phyloP scores from a whole-genome alignment of 2,329 filamentous ascomycete genomes.

The Orbilia quercus region DNA sequence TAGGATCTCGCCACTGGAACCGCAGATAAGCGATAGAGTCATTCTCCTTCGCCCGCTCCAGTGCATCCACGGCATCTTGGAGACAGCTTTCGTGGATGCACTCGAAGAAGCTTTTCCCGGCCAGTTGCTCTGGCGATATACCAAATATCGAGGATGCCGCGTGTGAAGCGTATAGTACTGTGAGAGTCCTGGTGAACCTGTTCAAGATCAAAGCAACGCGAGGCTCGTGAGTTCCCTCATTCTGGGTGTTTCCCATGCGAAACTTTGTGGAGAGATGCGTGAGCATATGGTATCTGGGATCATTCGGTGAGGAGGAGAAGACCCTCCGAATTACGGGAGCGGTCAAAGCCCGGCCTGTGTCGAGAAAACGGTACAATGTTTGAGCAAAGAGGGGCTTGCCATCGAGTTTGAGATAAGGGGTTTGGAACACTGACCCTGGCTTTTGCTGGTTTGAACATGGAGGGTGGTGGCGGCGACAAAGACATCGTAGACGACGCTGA shows the following conservation, averaged over 20 bases:
- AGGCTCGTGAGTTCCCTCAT: constrained; percentile 75
- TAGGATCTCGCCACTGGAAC: constrained; percentile 82
- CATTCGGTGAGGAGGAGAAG: constrained; percentile 82
- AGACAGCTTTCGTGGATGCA: constrained; percentile 84
- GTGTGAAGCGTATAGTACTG: constrained; percentile 86
- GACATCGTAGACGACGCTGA: constrained; percentile 88
- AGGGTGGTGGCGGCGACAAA: constrained; percentile 85
- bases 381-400: constrained; percentile 40
- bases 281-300: constrained; percentile 90
- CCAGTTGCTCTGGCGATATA: constrained; percentile 74
- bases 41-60: constrained; percentile 88
- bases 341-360: constrained; percentile 76
- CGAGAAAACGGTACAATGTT: constrained; percentile 27
- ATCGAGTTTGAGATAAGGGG: background rate
- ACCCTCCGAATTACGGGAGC: constrained; percentile 81
- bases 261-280: constrained; percentile 87
- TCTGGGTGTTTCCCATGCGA: constrained; percentile 67
- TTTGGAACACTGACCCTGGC: constrained; percentile 73
- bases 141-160: constrained; percentile 81
- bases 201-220: constrained; percentile 87
- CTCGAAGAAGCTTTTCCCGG: constrained; percentile 85
- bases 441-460: constrained; percentile 75
- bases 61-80: constrained; percentile 77
- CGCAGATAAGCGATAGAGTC: constrained; percentile 90
- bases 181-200: constrained; percentile 82